Evolutionary conservation across 306 rosid genomes (phyloP).

Genomic region (Mimosa pudica): DNA sequence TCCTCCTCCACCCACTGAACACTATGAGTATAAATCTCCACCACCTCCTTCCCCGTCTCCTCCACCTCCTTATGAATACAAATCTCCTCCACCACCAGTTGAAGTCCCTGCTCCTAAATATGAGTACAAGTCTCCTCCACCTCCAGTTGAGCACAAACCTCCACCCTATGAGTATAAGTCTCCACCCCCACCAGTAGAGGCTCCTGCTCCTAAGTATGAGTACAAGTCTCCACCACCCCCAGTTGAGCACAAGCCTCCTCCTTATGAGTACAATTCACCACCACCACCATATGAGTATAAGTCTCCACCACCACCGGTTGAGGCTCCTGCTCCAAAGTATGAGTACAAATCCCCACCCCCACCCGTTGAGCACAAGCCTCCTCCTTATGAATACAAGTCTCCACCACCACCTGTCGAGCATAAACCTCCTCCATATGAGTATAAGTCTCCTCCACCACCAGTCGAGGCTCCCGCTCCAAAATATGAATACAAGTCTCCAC

Average conservation of each 20-base stretch:
- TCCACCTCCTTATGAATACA: conserved; percentile 24
- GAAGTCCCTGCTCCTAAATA: neutral
- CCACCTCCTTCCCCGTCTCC: conserved; percentile 19
- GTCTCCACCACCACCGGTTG: neutral
- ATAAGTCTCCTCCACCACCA: conserved; percentile 26
- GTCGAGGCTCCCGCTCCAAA: conserved; percentile 7
- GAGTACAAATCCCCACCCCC: conserved; percentile 37
- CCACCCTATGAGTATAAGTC: neutral
- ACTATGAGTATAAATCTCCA: conserved; percentile 38
- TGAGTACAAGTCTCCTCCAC: neutral
- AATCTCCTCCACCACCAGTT: neutral
- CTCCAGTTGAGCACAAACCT: neutral
- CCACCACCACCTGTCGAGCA: conserved; percentile 18
- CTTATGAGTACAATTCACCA: conserved; percentile 45
- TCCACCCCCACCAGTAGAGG: neutral
- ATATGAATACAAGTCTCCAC: conserved; percentile 23
- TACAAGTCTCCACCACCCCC: conserved; percentile 41
- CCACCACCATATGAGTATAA: conserved; percentile 33
- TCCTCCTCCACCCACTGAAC: conserved; percentile 64
- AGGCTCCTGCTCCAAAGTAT: neutral
- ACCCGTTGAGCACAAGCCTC: neutral
- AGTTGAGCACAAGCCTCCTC: neutral
- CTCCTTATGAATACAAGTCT: conserved; percentile 4
- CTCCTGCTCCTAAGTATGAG: conserved; percentile 42
- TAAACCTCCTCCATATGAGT: neutral